These are phyloP conservation scores for Mucor irregularis DNA, from an alignment of 371 early-diverging fungal species.

Conservation along the genomic window DNA sequence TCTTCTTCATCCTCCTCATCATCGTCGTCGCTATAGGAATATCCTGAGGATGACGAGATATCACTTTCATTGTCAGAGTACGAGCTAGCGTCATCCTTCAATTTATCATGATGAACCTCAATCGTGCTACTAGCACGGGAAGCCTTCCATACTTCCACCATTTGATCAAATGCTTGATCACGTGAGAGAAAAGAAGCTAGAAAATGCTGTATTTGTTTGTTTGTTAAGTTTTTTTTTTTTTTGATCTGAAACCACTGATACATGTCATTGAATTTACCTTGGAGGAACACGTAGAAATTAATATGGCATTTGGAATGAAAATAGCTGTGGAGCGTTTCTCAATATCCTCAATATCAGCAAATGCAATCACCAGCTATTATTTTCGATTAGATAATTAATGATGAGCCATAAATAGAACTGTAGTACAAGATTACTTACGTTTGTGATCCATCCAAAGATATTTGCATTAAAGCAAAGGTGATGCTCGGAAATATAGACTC, in stretches of 20 bases:
- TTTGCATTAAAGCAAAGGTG: conserved; percentile 93
- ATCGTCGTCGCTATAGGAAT: conserved; percentile 16
- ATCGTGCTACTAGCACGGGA: conserved; percentile 21
- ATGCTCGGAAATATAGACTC: conserved; percentile 85
- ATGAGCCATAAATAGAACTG: background rate
- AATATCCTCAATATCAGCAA: conserved; percentile 81
- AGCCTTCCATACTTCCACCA: conserved; percentile 71
- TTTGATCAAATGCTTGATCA: conserved; percentile 72
- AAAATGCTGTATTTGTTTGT: conserved; percentile 49
- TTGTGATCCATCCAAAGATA: conserved; percentile 96
- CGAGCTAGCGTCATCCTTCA: background rate
- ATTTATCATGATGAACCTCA: conserved; percentile 12
- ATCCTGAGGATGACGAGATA: background rate
- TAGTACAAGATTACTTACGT: conserved; percentile 46
- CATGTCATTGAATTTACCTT: conserved; percentile 38
- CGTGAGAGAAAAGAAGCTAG: conserved; percentile 84
- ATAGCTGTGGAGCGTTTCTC: conserved; percentile 79
- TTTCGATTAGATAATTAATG: background rate
- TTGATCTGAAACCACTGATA: background rate
- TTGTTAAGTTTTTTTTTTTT: background rate
- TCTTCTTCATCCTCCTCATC: background rate
- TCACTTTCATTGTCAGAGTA: background rate
- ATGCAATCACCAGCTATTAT: conserved; percentile 74
- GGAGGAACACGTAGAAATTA: conserved; percentile 71
- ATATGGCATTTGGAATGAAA: conserved; percentile 87